A percentile compares a stretch with the other conserved stretches of the same genome.
Evolutionary conservation across 345 rosid genomes (phyloP).

Genomic region (Eucalyptus rudis): DNA sequence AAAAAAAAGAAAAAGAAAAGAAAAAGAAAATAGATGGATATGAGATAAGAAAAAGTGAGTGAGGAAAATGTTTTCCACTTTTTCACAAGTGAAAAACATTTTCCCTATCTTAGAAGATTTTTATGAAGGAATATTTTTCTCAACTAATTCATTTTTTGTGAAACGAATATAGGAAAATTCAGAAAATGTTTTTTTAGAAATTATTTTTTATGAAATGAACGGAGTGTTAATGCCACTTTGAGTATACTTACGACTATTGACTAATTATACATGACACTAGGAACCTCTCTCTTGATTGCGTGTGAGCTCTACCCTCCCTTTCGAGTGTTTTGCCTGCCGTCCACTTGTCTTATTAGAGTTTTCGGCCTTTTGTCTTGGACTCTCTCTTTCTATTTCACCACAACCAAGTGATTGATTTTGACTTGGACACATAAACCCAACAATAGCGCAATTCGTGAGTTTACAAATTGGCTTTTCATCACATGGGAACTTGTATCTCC

Average conservation of each 20-base stretch:
- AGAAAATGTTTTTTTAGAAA: accelerated
- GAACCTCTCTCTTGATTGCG: neutral
- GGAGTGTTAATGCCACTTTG: neutral
- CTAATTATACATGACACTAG: neutral
- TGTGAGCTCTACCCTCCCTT: neutral
- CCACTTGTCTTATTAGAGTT: neutral
- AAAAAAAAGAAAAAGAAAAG: too few species aligned
- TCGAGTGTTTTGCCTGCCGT: neutral
- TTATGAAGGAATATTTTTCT: too few species aligned
- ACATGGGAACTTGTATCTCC: neutral
- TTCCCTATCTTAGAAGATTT: too few species aligned
- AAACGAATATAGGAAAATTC: accelerated
- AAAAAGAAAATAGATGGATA: too few species aligned
- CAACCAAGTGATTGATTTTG: neutral
- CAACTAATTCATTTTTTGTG: too few species aligned
- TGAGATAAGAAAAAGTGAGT: too few species aligned
- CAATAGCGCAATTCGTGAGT: neutral
- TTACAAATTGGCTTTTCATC: neutral
- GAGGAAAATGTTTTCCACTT: too few species aligned
- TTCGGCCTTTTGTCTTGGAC: neutral
- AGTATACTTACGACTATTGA: neutral
- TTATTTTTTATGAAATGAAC: too few species aligned
- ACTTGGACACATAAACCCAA: neutral
- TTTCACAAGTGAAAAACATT: too few species aligned
- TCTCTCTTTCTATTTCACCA: neutral